Conservation (phyloP, 2,329 filamentous ascomycete genomes). For the Ilyonectria mors-panacis region DNA sequence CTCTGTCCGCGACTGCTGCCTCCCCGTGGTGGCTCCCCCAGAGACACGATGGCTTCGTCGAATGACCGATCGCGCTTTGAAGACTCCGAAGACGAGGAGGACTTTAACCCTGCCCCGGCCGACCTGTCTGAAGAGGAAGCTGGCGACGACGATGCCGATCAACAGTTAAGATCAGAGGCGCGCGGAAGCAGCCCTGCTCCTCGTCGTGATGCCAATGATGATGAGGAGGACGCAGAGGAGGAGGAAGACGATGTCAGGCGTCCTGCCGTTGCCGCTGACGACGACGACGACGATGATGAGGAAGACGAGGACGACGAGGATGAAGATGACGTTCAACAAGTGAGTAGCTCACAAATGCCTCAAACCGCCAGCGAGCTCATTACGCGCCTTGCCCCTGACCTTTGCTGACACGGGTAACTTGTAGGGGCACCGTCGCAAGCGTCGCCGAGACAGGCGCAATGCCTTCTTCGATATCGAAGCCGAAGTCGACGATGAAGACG, state of each 20-base stretch:
- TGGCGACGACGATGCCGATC: slow-evolving; percentile 58
- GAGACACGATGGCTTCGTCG: slow-evolving; percentile 58
- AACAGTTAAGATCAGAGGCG: slow-evolving; percentile 51
- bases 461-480: slow-evolving; percentile 98
- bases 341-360: slow-evolving; percentile 46
- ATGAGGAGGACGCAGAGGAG: slow-evolving; percentile 57
- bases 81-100: slow-evolving; percentile 83
- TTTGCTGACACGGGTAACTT: slow-evolving; percentile 8
- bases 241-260: slow-evolving; percentile 57
- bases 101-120: slow-evolving; percentile 88
- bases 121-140: slow-evolving; percentile 76
- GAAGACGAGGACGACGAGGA: slow-evolving; percentile 71
- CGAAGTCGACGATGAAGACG: slow-evolving; percentile 96
- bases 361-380: too few relatives aligned
- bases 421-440: slow-evolving; percentile 82
- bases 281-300: slow-evolving; percentile 55
- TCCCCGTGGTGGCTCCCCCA: slow-evolving; percentile 37
- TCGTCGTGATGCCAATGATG: slow-evolving; percentile 50
- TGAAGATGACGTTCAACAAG: slow-evolving; percentile 78
- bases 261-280: slow-evolving; percentile 60
- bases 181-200: slow-evolving; percentile 58
- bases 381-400: not conserved
- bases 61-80: slow-evolving; percentile 66
- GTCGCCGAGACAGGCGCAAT: slow-evolving; percentile 81
- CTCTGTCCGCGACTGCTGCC: slow-evolving; percentile 29